Base-by-base conservation (phyloP, 2,329 filamentous ascomycete genomes). In the Calonectria pseudoturangicola region DNA sequence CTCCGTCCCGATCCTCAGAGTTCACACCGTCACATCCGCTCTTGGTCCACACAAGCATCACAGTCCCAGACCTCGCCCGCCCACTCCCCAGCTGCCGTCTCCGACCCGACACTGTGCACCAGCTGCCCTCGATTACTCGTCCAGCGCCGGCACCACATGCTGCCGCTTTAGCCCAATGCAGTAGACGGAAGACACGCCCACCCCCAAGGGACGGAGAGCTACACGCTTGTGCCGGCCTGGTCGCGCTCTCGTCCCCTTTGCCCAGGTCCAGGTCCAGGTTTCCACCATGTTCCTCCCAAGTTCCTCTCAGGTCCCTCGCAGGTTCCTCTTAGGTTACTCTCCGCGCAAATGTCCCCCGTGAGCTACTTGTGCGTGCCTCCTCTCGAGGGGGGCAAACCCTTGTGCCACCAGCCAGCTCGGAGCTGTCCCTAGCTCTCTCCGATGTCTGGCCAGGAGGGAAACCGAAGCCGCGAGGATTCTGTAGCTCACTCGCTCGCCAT, bases 1-100 rank as follows among this genome's bases (percentile, higher is more conserved):
- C 65, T 78, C 79, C 79, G 79, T 80, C 79, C 74, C 76, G 76
- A 80, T 80, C 74, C 51, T 54, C 72, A 75, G 66, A 80, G 73
- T 78, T 80, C 79, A 80, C 79, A 80, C 79, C 75, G 79, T 80
- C 75, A 72, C 50, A 48, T 68, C 64, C 77, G 73, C 72, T 72
- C 62, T 33, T 25, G 21, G 13, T 9, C 70, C 58, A 60, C 71
- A 60, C 75, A 70, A 67, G 54, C 27, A 63, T 77, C 78, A 79
- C 78, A 78, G 74, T 77, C 76, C 73, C 69, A 71, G 48, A 43
- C 72, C 50, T 75, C 39, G n/a, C 33, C 74, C 41, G 18, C 39
- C 41, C 27, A 18, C 50, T 54, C 54, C 21, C 25, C 60, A 36
- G 47, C n/a, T 16, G 30, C 47, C 12, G 21, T 48, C 15, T 3